phyloP scores from a whole-genome alignment of 306 rosid genomes.

The Ziziphus jujuba region DNA sequence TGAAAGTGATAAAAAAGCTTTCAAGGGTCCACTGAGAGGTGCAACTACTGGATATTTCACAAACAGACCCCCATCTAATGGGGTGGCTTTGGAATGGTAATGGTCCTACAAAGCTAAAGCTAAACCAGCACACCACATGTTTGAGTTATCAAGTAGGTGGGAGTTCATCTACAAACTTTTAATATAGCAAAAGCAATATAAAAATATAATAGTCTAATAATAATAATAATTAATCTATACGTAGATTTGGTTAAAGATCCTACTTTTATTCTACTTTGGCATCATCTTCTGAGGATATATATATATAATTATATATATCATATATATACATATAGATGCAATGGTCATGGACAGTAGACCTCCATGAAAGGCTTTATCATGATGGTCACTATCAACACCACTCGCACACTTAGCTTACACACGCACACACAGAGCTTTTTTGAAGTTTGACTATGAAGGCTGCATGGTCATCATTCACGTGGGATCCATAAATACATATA shows the following conservation, averaged over 20 bases:
- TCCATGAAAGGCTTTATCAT: slow-evolving; percentile 18
- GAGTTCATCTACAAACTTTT: slow-evolving; percentile 36
- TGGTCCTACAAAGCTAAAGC: slow-evolving; percentile 76
- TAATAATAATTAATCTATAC: neutral
- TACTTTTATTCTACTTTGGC: neutral
- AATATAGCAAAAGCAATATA: neutral
- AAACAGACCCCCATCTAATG: slow-evolving; percentile 36
- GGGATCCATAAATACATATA: too few relatives aligned
- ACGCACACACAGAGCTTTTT: too few relatives aligned
- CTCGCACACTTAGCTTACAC: neutral
- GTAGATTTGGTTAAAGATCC: neutral
- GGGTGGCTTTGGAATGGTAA: slow-evolving; percentile 58
- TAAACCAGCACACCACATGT: slow-evolving; percentile 75
- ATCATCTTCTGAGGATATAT: slow-evolving; percentile 30
- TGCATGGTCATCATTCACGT: too few relatives aligned
- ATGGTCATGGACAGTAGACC: slow-evolving; percentile 1
- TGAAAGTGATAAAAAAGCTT: neutral
- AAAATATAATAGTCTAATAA: neutral
- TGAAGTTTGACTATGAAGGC: too few relatives aligned
- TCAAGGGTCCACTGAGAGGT: slow-evolving; percentile 55
- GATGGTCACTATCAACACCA: neutral
- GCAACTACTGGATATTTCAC: slow-evolving; percentile 56
- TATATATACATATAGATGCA: too few relatives aligned
- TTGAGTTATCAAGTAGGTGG: slow-evolving; percentile 58
- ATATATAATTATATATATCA: too few relatives aligned